Evolutionary conservation across 164 flowering plant genomes (phyloP), one percentile per base, ranked within the genome.

Genomic region (Stephania yunnanensis): DNA sequence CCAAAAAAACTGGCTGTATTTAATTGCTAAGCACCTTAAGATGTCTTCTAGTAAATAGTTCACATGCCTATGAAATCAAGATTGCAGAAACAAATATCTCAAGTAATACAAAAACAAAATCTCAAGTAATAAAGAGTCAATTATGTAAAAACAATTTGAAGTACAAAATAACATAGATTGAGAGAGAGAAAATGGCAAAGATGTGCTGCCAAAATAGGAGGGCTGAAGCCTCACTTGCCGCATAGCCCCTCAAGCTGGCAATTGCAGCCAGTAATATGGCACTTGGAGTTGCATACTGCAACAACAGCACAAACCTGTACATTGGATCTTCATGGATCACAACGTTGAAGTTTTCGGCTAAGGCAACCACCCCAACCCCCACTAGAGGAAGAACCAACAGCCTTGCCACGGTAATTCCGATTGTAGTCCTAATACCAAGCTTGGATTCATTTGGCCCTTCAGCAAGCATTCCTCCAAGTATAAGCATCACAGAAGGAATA

Each of bases 141-240:
- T 83, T 74, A 75, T 77, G 83, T 4, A 82, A 72, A 36, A 89
- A 82, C 78, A 85, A 19, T 74, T 84, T 90, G 69, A 93, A 95
- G 86, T 89, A 93, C 63, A 95, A 50, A 12, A 89, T 73, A 10
- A 87, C 71, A 71, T 91, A 89, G n/a, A 92, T 19, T 0, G 97
- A 88, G 29, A 91, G 81, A 9, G 98, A 90, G 73, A 90, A 81
- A 9, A 93, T 78, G 6, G 91, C 93, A 78, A 88, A 86, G 42
- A 90, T 78, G 76, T 95, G 98, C 77, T 92, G 97, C 97, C 98
- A 95, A 84, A 95, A 95, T 22, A 95, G 87, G 65, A 92, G 84
- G 0, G 97, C 92, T 9, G 97, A 92, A 71, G 98, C 97, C 83
- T 95, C 98, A 1, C 85, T 84, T 46, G 88, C 92, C 22, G 97